Conservation (phyloP, 352 stramenopile genomes). For the Phytophthora ramorum region DNA sequence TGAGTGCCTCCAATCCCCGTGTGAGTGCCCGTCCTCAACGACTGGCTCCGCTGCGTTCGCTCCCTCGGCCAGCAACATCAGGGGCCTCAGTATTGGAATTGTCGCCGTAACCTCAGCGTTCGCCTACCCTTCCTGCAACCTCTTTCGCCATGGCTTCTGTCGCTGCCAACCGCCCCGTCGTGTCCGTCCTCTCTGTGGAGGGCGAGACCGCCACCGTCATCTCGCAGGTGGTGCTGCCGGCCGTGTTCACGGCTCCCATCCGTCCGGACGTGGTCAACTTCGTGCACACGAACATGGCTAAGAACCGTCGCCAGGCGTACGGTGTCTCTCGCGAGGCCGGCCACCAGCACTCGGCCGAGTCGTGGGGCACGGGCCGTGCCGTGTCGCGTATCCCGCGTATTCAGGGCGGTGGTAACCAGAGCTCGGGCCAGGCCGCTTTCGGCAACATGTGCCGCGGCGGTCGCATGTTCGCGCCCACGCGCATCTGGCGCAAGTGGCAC, state of each 20-base stretch:
- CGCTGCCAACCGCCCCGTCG: slow-evolving; percentile 95
- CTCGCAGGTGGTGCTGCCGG: slow-evolving; percentile 92
- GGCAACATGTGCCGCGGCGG: slow-evolving; percentile 99
- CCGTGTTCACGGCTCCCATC: slow-evolving; percentile 98
- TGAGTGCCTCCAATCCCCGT: background rate
- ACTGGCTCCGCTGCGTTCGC: slow-evolving; percentile 20
- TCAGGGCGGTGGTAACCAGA: slow-evolving; percentile 96
- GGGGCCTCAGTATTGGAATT: slow-evolving; percentile 62
- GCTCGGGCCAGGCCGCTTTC: slow-evolving; percentile 98
- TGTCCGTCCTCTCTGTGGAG: slow-evolving; percentile 94
- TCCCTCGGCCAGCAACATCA: too few species aligned
- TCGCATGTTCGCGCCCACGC: slow-evolving; percentile 99
- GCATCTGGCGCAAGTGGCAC: slow-evolving; percentile 99
- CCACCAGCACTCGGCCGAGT: slow-evolving; percentile 97
- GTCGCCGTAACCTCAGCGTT: slow-evolving; percentile 55
- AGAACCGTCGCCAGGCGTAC: slow-evolving; percentile 99
- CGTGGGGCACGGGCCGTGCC: slow-evolving; percentile 98
- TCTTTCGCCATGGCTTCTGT: slow-evolving; percentile 73
- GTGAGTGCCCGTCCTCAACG: background rate
- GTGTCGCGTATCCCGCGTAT: slow-evolving; percentile 99
- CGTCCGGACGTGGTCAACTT: slow-evolving; percentile 99
- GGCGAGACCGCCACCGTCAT: slow-evolving; percentile 82
- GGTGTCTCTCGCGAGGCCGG: slow-evolving; percentile 95
- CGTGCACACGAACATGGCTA: slow-evolving; percentile 99
- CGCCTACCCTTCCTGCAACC: slow-evolving; percentile 54